phyloP scores from a whole-genome alignment of 2,329 filamentous ascomycete genomes.

The Aspergillus costaricaensis region DNA sequence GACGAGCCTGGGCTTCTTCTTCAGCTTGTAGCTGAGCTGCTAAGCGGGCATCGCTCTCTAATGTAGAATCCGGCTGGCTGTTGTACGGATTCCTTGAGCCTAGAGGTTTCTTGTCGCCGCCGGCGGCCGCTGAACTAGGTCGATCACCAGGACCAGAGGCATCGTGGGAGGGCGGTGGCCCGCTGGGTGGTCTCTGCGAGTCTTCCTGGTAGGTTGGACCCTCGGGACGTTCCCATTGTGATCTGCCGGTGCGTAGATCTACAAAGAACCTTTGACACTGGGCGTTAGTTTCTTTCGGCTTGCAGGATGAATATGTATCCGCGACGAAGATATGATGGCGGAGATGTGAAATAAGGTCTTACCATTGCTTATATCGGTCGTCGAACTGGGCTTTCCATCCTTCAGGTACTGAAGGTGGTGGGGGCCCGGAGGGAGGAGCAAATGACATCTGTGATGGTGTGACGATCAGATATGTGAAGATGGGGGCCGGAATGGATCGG shows the following conservation, averaged over 20 bases:
- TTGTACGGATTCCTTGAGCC: constrained; percentile 75
- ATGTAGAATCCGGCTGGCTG: constrained; percentile 37
- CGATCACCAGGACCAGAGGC: constrained; percentile 50
- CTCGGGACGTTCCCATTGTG: constrained; percentile 85
- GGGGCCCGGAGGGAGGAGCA: constrained; percentile 51
- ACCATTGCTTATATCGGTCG: constrained; percentile 85
- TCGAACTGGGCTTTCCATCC: constrained; percentile 88
- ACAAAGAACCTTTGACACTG: constrained; percentile 73
- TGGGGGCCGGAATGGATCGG: not conserved
- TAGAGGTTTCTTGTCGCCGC: constrained; percentile 47
- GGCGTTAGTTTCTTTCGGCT: constrained; percentile 19
- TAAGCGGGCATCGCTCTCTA: constrained; percentile 70
- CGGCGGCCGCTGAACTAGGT: constrained; percentile 38
- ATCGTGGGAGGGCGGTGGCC: constrained; percentile 61
- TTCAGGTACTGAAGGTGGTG: constrained; percentile 66
- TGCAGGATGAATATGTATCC: not conserved
- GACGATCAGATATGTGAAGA: not conserved
- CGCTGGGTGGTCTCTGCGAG: constrained; percentile 44
- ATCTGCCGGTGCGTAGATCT: constrained; percentile 82
- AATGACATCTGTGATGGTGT: constrained; percentile 35
- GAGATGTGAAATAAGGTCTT: constrained; percentile 20
- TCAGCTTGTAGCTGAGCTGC: constrained; percentile 80
- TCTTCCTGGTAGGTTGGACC: constrained; percentile 57
- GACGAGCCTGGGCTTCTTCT: constrained; percentile 66
- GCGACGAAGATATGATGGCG: not conserved